Conservation (phyloP, 192 early-diverging fungal species). For the Coemansia sp. region DNA sequence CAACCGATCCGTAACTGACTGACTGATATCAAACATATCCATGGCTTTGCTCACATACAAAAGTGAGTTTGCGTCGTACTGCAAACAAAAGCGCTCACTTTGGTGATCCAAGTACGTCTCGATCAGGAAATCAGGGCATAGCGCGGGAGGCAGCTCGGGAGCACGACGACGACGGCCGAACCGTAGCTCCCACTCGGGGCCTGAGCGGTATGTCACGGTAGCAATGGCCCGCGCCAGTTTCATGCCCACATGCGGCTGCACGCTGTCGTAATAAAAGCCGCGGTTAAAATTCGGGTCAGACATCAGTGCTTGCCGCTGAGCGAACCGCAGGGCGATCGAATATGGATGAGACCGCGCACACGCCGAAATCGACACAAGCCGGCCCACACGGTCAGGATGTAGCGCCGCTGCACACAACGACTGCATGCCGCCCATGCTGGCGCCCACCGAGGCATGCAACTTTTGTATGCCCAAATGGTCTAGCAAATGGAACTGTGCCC, state of each 20-base stretch:
- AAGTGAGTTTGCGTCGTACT: conserved; percentile 93
- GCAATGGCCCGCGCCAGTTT: conserved; percentile 93
- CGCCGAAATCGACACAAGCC: conserved; percentile 83
- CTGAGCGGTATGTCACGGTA: conserved; percentile 91
- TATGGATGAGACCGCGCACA: conserved; percentile 95
- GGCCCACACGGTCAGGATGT: conserved; percentile 77
- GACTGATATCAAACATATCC: conserved; percentile 97
- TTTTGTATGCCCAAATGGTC: conserved; percentile 74
- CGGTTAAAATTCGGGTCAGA: conserved; percentile 93
- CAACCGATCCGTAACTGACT: conserved; percentile 51
- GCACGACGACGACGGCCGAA: conserved; percentile 84
- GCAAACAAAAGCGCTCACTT: conserved; percentile 88
- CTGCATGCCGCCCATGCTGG: conserved; percentile 97
- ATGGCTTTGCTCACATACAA: conserved; percentile 95
- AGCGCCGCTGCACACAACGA: conserved; percentile 81
- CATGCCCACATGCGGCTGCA: conserved; percentile 91
- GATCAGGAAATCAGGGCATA: conserved; percentile 92
- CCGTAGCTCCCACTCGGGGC: conserved; percentile 96
- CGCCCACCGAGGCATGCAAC: conserved; percentile 87
- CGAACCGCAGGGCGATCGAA: conserved; percentile 89
- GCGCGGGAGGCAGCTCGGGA: conserved; percentile 69
- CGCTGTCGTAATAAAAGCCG: conserved; percentile 87
- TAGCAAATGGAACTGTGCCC: conserved; percentile 86
- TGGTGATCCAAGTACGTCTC: conserved; percentile 97
- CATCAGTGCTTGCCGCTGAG: conserved; percentile 89